Percentiles rank a stretch among this genome's conserved stretches.
Conservation (phyloP, 2,329 filamentous ascomycete genomes). For the Beauveria varroae region DNA sequence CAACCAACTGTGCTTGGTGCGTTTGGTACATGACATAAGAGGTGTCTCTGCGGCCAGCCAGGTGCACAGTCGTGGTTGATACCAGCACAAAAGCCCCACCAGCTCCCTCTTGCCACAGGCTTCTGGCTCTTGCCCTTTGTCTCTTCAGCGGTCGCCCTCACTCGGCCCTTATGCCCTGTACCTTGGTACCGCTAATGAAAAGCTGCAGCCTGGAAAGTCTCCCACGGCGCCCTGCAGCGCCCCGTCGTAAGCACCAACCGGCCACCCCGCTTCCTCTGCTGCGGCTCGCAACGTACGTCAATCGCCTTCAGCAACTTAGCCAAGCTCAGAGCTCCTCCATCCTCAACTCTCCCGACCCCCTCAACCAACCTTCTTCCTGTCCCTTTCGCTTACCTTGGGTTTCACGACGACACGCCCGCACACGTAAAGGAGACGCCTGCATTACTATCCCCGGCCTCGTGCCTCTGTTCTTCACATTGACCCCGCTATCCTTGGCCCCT, state of each 20-base stretch:
- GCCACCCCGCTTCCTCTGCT: conserved; percentile 8
- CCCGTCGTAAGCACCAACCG: conserved; percentile 3
- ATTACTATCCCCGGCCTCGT: neutral
- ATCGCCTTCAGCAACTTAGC: conserved; percentile 1
- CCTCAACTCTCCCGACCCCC: neutral
- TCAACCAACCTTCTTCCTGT: neutral
- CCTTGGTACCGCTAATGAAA: neutral
- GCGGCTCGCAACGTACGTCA: conserved; percentile 11
- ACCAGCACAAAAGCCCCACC: neutral
- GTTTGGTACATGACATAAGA: no score
- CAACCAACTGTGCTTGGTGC: neutral
- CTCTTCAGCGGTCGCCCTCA: neutral
- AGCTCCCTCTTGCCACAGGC: no score
- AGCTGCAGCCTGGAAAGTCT: neutral
- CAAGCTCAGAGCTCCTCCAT: conserved; percentile 9
- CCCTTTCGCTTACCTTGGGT: neutral
- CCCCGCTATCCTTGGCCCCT: neutral
- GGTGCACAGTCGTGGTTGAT: no score
- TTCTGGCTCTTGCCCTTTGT: neutral
- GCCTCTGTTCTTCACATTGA: neutral
- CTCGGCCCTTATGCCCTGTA: no score
- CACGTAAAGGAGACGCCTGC: neutral
- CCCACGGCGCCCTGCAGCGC: neutral
- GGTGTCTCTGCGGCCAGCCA: no score
- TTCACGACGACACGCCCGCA: neutral